These are phyloP conservation scores for Silene uniflora DNA, from an alignment of 148 eudicot genomes.

Conservation along the genomic window DNA sequence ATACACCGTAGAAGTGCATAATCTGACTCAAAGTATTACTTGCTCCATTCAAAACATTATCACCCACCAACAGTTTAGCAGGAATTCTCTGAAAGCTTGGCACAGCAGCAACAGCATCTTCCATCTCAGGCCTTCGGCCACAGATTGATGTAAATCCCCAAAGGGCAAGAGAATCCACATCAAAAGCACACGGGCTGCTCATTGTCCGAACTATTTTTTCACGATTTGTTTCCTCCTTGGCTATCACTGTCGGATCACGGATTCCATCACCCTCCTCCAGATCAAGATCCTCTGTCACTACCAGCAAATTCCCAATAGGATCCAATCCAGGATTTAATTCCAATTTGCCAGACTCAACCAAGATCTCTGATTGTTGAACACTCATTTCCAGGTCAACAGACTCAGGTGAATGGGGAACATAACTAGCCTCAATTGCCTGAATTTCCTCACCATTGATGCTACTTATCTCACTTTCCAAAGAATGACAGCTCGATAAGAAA, in stretches of 20 bases:
- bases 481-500: constrained; percentile 21
- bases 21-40: constrained; percentile 30
- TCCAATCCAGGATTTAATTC: constrained; percentile 24
- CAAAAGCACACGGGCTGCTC: constrained; percentile 27
- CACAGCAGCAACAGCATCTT: constrained; percentile 43
- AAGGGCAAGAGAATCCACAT: constrained; percentile 35
- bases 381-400: constrained; percentile 24
- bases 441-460: constrained; percentile 25
- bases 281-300: constrained; percentile 38
- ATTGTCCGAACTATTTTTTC: constrained; percentile 36
- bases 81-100: constrained; percentile 45
- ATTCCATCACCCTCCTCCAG: constrained; percentile 23
- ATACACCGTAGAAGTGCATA: constrained; percentile 49
- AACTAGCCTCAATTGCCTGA: constrained; percentile 22
- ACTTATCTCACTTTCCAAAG: constrained; percentile 25
- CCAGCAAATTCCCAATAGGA: constrained; percentile 27
- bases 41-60: constrained; percentile 28
- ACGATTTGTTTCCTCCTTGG: constrained; percentile 27
- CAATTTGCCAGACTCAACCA: constrained; percentile 27
- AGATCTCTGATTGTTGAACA: constrained; percentile 23
- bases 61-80: constrained; percentile 35
- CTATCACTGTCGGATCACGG: constrained; percentile 25
- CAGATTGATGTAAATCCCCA: constrained; percentile 52
- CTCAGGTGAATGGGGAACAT: constrained; percentile 16
- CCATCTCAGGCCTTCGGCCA: constrained; percentile 57